phyloP scores from a whole-genome alignment of 768 basidiomycete genomes.

The Naganishia kalamii region DNA sequence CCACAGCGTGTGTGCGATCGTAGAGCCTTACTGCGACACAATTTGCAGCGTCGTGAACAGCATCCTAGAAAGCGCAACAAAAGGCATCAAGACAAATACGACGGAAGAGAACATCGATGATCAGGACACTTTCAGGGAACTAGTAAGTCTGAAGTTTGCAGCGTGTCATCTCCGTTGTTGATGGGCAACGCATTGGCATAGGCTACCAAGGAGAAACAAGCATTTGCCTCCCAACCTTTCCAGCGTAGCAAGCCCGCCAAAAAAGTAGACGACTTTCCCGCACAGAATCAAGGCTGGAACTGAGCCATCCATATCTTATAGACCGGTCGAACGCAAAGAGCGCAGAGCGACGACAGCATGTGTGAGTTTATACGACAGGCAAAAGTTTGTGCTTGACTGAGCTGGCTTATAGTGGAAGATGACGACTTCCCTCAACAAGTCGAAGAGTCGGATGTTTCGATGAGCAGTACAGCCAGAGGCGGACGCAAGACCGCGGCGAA shows the following conservation, averaged over 20 bases:
- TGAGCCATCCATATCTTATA: background rate
- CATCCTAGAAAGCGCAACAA: constrained; percentile 40
- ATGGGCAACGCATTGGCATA: constrained; percentile 30
- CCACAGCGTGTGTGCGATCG: background rate
- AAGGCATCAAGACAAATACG: constrained; percentile 29
- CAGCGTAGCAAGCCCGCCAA: constrained; percentile 46
- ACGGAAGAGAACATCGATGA: constrained; percentile 37
- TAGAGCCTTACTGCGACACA: background rate
- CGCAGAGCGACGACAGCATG: constrained; percentile 44
- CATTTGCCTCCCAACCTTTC: constrained; percentile 10
- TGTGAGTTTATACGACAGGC: constrained; percentile 27
- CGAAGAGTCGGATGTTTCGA: constrained; percentile 8
- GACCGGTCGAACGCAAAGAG: constrained; percentile 8
- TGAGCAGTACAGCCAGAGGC: constrained; percentile 46
- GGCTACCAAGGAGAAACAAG: constrained; percentile 27
- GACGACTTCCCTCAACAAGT: constrained; percentile 19
- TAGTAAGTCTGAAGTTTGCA: constrained; percentile 32
- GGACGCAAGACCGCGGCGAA: constrained; percentile 66
- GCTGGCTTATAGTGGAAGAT: constrained; percentile 14
- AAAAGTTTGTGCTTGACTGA: background rate
- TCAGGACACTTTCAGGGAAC: constrained; percentile 44
- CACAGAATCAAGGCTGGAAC: background rate
- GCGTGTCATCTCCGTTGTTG: background rate
- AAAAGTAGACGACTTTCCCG: constrained; percentile 24
- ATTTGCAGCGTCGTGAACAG: constrained; percentile 46